Evolutionary conservation across 805 yeast genomes (phyloP).

Genomic region (Teunomyces funiuensis): DNA sequence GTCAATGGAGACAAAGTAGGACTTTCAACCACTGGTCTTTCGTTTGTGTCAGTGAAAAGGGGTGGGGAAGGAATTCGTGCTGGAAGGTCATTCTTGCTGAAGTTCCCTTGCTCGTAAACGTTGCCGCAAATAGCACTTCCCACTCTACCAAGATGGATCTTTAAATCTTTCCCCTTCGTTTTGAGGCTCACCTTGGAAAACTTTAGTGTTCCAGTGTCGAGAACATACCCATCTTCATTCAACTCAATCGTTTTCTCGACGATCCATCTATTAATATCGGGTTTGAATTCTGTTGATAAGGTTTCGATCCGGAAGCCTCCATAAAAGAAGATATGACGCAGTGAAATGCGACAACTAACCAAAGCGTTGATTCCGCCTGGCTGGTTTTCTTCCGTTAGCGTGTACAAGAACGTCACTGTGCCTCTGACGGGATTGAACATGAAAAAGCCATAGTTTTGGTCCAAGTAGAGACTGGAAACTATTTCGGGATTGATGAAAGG

Average conservation of each 20-base stretch:
- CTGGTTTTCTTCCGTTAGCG: conserved; percentile 32
- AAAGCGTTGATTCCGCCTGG: conserved; percentile 57
- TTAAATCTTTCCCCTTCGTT: conserved; percentile 12
- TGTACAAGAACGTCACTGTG: conserved; percentile 29
- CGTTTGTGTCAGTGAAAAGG: conserved; percentile 14
- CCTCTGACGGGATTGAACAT: conserved; percentile 33
- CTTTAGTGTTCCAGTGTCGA: conserved; percentile 50
- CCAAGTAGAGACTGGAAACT: conserved; percentile 41
- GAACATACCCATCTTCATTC: conserved; percentile 56
- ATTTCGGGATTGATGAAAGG: conserved; percentile 38
- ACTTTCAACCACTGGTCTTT: background rate
- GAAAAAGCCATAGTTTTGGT: conserved; percentile 34
- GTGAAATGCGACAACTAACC: conserved; percentile 49
- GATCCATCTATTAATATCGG: conserved; percentile 33
- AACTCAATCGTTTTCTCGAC: conserved; percentile 44
- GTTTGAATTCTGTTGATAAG: conserved; percentile 22
- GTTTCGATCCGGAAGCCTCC: conserved; percentile 61
- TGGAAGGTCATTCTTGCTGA: conserved; percentile 5
- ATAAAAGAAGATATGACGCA: conserved; percentile 57
- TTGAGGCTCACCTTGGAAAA: conserved; percentile 46
- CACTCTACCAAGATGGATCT: conserved; percentile 26
- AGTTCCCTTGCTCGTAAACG: conserved; percentile 14
- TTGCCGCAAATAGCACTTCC: conserved; percentile 34
- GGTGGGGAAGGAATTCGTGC: conserved; percentile 20
- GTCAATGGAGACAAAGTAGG: background rate